Evolutionary conservation across 495 filamentous ascomycete genomes (phyloP), one percentile per base, ranked within the genome.

Genomic region (Hapsidospora chrysogenum): DNA sequence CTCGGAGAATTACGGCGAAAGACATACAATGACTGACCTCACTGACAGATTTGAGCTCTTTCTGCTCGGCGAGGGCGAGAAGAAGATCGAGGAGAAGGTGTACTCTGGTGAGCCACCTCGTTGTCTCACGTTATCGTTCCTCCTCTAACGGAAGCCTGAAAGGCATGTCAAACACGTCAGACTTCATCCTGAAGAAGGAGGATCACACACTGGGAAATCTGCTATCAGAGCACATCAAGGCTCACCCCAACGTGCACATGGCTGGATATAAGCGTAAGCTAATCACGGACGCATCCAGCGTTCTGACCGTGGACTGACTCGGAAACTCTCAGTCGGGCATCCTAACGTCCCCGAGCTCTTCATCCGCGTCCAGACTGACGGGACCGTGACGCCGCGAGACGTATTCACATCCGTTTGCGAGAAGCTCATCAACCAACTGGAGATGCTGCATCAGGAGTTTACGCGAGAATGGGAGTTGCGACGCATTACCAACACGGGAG

Each of bases 121-220:
- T n/a, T n/a, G n/a, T n/a, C n/a, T n/a, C n/a, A n/a, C n/a, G n/a
- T n/a, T n/a, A n/a, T n/a, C n/a, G 17, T 4, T 17, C n/a, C 9
- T 10, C 25, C 4, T 42, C 26, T 18, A 33, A 9, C n/a, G 9
- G 15, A 33, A 37, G 41, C 14, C 17, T 15, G 27, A 26, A 10
- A 92, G 86, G 86, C 41, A 80, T 76, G 69, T 63, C 86, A 46
- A 70, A 92, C 62, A 66, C 73, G 44, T 78, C 85, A 13, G 78
- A 92, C 51, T 96, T 99, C 63, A 78, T 76, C 35, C 78, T 99
- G 59, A 76, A 83, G 53, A 95, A 93, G 56, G 92, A 99, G 51
- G 92, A 99, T 51, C 89, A 96, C 57, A 96, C 92, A 1, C 68
- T 99, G 29, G 89, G 75, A 39, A 95, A 96, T 51, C 66, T 96